Percentiles rank a stretch among this genome's conserved stretches.
Evolutionary conservation across 257 asterid species (phyloP).

Genomic region (Fraxinus quadrangulata): DNA sequence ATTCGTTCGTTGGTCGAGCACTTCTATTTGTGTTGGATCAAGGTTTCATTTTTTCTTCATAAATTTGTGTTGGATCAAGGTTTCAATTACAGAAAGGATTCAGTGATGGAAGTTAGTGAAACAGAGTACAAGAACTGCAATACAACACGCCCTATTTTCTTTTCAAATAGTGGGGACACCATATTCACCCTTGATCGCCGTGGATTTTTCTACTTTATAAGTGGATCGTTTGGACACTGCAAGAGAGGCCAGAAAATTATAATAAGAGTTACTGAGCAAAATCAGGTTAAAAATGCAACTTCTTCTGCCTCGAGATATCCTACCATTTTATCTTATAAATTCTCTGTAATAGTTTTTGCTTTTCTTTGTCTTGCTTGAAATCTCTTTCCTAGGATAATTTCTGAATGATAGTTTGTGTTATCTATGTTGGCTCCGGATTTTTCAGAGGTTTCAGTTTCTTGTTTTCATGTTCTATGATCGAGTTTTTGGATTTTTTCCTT

Average conservation of each 20-base stretch:
- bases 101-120: slow-evolving; percentile 45
- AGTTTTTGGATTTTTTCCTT: neutral
- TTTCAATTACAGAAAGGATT: slow-evolving; percentile 44
- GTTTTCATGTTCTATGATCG: neutral
- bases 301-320: slow-evolving; percentile 3
- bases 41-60: neutral
- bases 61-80: slow-evolving; percentile 23
- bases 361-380: neutral
- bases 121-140: slow-evolving; percentile 40
- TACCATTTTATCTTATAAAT: neutral
- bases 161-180: slow-evolving; percentile 42
- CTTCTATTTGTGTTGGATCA: too few species aligned
- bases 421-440: neutral
- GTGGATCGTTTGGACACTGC: slow-evolving; percentile 48
- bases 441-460: neutral
- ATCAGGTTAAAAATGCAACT: neutral
- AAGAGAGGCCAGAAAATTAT: slow-evolving; percentile 36
- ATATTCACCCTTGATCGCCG: slow-evolving; percentile 26
- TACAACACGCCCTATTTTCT: slow-evolving; percentile 33
- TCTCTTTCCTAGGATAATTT: neutral
- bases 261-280: slow-evolving; percentile 31
- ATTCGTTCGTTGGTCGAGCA: neutral
- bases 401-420: neutral
- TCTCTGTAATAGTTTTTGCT: neutral
- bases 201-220: slow-evolving; percentile 40